Percentiles rank a stretch among this genome's conserved stretches.
phyloP scores from a whole-genome alignment of 805 yeast genomes.

The Myxozyma melibiosi region DNA sequence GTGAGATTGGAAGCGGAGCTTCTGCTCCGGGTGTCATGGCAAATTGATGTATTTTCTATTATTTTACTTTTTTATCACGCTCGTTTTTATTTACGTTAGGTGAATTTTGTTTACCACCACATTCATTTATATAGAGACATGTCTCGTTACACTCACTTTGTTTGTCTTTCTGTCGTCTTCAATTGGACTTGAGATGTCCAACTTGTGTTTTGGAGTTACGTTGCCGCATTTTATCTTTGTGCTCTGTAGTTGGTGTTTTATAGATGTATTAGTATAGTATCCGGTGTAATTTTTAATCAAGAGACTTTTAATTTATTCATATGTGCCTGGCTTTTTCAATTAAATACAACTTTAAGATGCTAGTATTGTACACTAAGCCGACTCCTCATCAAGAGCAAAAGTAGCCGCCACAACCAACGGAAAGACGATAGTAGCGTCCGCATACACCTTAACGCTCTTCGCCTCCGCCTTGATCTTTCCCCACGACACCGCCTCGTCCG shows the following conservation, averaged over 20 bases:
- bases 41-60: background rate
- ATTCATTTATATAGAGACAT: background rate
- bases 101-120: background rate
- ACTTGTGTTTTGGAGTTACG: too few relatives aligned
- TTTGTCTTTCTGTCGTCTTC: background rate
- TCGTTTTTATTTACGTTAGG: background rate
- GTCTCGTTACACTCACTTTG: background rate
- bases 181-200: too few relatives aligned
- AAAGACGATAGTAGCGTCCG: conserved; percentile 92
- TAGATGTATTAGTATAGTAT: too few relatives aligned
- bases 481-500: conserved; percentile 99
- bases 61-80: background rate
- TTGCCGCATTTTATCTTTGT: too few relatives aligned
- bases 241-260: too few relatives aligned
- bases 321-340: too few relatives aligned
- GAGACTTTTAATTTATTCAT: background rate
- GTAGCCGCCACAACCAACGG: conserved; percentile 98
- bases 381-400: conserved; percentile 51
- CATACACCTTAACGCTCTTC: conserved; percentile 84
- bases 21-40: conserved; percentile 5
- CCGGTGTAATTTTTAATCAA: background rate
- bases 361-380: background rate
- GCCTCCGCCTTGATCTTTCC: conserved; percentile 98
- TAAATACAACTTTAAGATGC: background rate
- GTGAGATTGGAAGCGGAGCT: conserved; percentile 1